Conservation (phyloP, 2,329 filamentous ascomycete species). For the Ilyonectria mors-panacis region DNA sequence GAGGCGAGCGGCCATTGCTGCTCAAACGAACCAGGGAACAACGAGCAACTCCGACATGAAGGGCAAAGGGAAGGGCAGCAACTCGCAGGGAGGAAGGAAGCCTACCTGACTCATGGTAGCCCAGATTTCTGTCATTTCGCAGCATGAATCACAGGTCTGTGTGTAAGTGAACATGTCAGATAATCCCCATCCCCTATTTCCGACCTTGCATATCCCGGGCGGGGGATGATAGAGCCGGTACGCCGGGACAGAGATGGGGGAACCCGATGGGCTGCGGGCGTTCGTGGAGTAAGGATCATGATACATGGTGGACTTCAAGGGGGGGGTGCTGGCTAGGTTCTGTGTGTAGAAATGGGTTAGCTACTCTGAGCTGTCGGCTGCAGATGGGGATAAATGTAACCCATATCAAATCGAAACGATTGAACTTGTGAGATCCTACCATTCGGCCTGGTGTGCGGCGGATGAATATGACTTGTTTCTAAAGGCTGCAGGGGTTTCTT, state of each 20-base stretch:
- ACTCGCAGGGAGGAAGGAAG: constrained; percentile 12
- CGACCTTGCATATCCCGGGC: not conserved
- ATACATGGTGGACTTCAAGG: not conserved
- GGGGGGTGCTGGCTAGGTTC: not conserved
- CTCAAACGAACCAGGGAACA: constrained; percentile 51
- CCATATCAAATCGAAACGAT: not conserved
- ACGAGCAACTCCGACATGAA: constrained; percentile 7
- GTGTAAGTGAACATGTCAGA: not conserved
- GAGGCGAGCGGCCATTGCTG: constrained; percentile 54
- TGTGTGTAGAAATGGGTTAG: not conserved
- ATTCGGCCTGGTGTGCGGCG: not conserved
- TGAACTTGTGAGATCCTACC: not conserved
- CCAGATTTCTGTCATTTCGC: not conserved
- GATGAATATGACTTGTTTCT: not conserved
- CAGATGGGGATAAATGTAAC: not conserved
- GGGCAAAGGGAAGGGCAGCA: constrained; percentile 3
- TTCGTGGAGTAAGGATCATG: constrained; percentile 11
- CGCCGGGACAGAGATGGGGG: not conserved
- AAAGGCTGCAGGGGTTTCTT: not conserved
- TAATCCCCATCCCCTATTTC: not conserved
- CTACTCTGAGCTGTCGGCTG: not conserved
- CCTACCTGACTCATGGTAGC: not conserved
- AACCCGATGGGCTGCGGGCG: not conserved
- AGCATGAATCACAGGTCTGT: not conserved
- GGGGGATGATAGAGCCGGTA: constrained; percentile 2